Percentiles rank a stretch among this genome's conserved stretches.
phyloP scores from a whole-genome alignment of 768 basidiomycete species.

The Galerina marginata region DNA sequence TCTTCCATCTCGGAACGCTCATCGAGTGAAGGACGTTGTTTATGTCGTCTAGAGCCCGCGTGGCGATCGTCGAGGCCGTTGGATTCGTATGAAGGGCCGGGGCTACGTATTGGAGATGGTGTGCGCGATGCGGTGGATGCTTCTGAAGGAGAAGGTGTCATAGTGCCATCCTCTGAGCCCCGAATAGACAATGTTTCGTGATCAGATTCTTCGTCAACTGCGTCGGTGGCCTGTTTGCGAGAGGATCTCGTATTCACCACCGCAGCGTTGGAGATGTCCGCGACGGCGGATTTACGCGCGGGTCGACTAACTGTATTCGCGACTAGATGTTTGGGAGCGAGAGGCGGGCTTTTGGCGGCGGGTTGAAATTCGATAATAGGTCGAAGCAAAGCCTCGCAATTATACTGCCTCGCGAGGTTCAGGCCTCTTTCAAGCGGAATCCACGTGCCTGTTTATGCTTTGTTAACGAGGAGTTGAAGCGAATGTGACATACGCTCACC shows the following conservation, averaged over 20 bases:
- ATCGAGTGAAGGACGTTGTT: constrained; percentile 50
- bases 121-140: constrained; percentile 90
- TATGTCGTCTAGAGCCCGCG: constrained; percentile 46
- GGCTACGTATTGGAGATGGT: constrained; percentile 83
- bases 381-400: constrained; percentile 83
- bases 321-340: constrained; percentile 95
- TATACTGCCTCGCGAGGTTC: constrained; percentile 87
- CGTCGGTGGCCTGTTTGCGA: constrained; percentile 54
- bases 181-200: constrained; percentile 68
- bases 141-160: constrained; percentile 89
- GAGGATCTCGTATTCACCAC: constrained; percentile 65
- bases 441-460: constrained; percentile 82
- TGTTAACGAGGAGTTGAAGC: constrained; percentile 12
- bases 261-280: constrained; percentile 40
- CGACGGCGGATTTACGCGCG: constrained; percentile 48
- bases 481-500: constrained; percentile 55
- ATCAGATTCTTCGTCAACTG: constrained; percentile 62
- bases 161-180: constrained; percentile 86
- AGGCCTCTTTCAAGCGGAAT: constrained; percentile 94
- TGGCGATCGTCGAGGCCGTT: constrained; percentile 46
- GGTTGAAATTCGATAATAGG: constrained; percentile 96
- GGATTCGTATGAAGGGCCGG: constrained; percentile 50
- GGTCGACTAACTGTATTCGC: constrained; percentile 64
- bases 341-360: constrained; percentile 87
- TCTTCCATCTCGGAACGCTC: constrained; percentile 53